Evolutionary conservation across 371 early-diverging fungal genomes (phyloP).

Genomic region (Parasitella parasitica): DNA sequence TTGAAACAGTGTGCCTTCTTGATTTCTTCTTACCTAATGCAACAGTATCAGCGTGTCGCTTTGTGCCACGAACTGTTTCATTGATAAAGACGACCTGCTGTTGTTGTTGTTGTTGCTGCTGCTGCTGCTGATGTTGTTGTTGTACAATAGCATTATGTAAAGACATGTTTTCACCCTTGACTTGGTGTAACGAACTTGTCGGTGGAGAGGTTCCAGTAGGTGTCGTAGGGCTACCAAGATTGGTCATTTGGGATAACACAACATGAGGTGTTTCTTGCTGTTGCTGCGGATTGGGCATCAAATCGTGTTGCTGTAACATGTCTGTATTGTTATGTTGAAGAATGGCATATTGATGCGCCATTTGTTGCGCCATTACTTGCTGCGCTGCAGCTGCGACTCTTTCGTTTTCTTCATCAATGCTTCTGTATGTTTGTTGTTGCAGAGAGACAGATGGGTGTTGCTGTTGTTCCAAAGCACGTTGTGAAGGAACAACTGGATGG

Average conservation of each 20-base stretch:
- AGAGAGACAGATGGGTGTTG: neutral
- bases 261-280: constrained; percentile 20
- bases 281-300: neutral
- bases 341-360: constrained; percentile 27
- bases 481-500: constrained; percentile 29
- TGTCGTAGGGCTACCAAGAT: neutral
- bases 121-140: constrained; percentile 21
- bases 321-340: constrained; percentile 9
- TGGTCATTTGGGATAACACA: constrained; percentile 21
- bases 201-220: neutral
- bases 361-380: constrained; percentile 29
- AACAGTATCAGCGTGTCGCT: neutral
- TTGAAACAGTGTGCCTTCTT: constrained; percentile 29
- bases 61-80: constrained; percentile 2
- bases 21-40: constrained; percentile 16
- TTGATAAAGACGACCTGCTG: constrained; percentile 9
- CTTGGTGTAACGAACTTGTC: constrained; percentile 11
- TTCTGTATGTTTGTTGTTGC: neutral
- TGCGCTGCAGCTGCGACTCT: constrained; percentile 21
- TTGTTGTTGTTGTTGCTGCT: constrained; percentile 11
- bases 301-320: neutral
- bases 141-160: constrained; percentile 27
- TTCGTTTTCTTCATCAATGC: constrained; percentile 16
- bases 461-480: constrained; percentile 2
- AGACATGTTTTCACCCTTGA: constrained; percentile 17